Percentiles rank a stretch among this genome's conserved stretches.
phyloP scores from a whole-genome alignment of 2,329 filamentous ascomycete species.

The Thielaviopsis euricoi region DNA sequence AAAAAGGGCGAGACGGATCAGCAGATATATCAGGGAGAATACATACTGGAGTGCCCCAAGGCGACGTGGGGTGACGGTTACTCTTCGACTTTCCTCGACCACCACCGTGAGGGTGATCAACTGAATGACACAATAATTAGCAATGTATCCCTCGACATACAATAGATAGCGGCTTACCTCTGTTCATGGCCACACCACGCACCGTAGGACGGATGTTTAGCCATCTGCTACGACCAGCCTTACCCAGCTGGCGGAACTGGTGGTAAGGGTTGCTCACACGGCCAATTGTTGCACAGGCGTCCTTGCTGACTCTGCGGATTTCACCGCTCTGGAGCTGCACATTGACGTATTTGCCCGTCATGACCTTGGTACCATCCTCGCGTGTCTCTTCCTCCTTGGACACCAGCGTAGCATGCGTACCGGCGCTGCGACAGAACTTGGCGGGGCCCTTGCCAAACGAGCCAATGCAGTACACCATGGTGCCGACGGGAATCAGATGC shows the following conservation, averaged over 20 bases:
- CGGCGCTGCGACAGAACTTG: constrained; percentile 88
- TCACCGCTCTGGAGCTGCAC: constrained; percentile 86
- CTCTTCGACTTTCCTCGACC: constrained; percentile 98
- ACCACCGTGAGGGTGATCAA: constrained; percentile 96
- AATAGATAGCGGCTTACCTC: constrained; percentile 36
- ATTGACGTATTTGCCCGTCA: constrained; percentile 62
- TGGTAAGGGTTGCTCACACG: constrained; percentile 86
- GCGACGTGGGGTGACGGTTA: constrained; percentile 85
- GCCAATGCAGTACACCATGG: constrained; percentile 78
- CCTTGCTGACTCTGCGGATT: constrained; percentile 71
- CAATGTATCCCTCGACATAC: neutral
- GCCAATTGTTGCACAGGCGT: constrained; percentile 89
- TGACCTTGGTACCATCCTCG: constrained; percentile 40
- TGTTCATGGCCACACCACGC: constrained; percentile 97
- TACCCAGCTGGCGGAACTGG: constrained; percentile 81
- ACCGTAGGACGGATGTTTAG: constrained; percentile 89
- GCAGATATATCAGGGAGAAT: constrained; percentile 1
- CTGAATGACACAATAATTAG: constrained; percentile 22
- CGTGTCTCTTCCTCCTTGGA: constrained; percentile 68
- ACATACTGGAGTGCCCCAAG: constrained; percentile 89
- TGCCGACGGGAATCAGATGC: constrained; percentile 93
- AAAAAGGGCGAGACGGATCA: neutral
- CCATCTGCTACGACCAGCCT: constrained; percentile 87
- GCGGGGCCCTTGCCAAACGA: constrained; percentile 56
- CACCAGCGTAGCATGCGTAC: constrained; percentile 76